These are phyloP conservation scores for Scutellaria galericulata DNA, from an alignment of 257 asterid genomes.

Conservation along the genomic window DNA sequence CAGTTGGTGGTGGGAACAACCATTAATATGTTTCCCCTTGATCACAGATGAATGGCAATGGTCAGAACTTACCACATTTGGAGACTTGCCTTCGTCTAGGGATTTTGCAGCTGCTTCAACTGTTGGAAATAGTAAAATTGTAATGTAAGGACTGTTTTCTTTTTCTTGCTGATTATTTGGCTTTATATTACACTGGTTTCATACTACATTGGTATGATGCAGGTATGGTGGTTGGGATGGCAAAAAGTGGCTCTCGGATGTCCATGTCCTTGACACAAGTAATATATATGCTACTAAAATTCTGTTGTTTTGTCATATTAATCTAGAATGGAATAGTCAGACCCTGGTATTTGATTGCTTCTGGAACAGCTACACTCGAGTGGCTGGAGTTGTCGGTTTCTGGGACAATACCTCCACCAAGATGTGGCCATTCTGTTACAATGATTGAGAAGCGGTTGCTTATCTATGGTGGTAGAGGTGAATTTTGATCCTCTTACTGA, in stretches of 20 bases:
- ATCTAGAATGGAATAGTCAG: conserved; percentile 15
- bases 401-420: conserved; percentile 88
- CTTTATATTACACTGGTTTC: conserved; percentile 30
- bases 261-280: conserved; percentile 89
- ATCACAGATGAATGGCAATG: conserved; percentile 94
- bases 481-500: conserved; percentile 31
- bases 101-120: conserved; percentile 98
- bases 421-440: conserved; percentile 98
- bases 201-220: conserved; percentile 37
- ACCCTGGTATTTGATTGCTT: conserved; percentile 32
- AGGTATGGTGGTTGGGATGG: conserved; percentile 99
- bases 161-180: conserved; percentile 32
- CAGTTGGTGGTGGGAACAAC: conserved; percentile 4
- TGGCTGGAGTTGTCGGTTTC: conserved; percentile 88
- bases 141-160: conserved; percentile 56
- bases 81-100: conserved; percentile 95
- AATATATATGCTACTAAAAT: conserved; percentile 25
- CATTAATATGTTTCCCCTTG: conserved; percentile 32
- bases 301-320: background rate
- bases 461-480: conserved; percentile 98
- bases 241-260: conserved; percentile 97
- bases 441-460: conserved; percentile 97
- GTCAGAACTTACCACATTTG: conserved; percentile 97
- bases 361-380: conserved; percentile 86
- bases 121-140: conserved; percentile 88